Base-by-base conservation (phyloP, 148 eudicot species). In the Euryodendron excelsum region DNA sequence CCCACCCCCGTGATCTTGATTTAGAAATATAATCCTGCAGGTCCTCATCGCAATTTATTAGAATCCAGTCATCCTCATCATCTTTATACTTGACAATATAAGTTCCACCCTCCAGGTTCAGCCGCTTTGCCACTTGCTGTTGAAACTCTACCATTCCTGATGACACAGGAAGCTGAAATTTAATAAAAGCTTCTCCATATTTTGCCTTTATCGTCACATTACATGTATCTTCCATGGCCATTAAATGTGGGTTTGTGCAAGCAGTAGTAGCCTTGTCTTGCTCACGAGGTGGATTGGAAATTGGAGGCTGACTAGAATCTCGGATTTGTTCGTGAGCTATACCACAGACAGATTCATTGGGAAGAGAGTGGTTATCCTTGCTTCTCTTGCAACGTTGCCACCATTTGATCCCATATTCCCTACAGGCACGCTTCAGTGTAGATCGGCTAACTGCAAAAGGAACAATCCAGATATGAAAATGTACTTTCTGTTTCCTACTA, bases 381-480 rank as follows among this genome's bases (percentile, higher is more conserved):
- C 31, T 53, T 31, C 34, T 23, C 59, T 70, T 70, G 36, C 36
- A 34, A 27, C 21, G 36, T 48, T 17, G 59, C 58, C 73, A 27
- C 60, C 75, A 20, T 3, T 36, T 3, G 59, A 72, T 72, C 2
- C 11, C 21, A 52, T 28, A 15, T 9, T 50, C 9, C 36, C 53
- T 72, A 17, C 60, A 72, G 11, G 7, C 25, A 48, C 75, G 61
- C 75, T 41, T 69, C 45, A 48, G 17, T 17, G 59, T 48, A 70
- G 74, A 45, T 70, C 13, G 4, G 36, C 56, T 52, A 37, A 52
- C 63, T 52, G 63, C 76, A 73, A 73, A 53, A 53, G n/a, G 7
- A 73, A 55, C 27, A 33, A 21, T 17, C n/a, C 33, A 25, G 20
- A 48, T 71, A 71, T 48, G 59, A 53, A 48, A 20, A 28, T n/a